Conservation (phyloP, 306 rosid species). For the Pterocarpus santalinus region DNA sequence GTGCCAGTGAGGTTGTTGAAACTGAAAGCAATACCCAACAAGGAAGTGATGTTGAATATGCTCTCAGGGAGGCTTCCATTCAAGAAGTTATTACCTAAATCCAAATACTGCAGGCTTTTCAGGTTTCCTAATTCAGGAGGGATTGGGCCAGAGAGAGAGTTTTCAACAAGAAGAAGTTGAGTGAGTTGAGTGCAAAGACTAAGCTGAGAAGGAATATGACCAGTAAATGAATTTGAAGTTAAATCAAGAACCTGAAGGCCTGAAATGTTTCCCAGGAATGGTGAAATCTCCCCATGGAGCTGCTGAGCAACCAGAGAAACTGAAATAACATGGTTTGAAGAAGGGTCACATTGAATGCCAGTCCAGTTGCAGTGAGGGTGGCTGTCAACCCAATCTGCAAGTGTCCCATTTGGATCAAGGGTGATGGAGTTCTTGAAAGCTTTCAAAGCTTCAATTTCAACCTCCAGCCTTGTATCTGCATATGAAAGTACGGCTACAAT, state of each 20-base stretch:
- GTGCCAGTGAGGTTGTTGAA: constrained; percentile 70
- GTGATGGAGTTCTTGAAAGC: constrained; percentile 69
- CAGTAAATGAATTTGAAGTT: constrained; percentile 70
- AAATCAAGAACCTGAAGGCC: constrained; percentile 84
- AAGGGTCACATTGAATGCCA: constrained; percentile 70
- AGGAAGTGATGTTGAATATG: constrained; percentile 70
- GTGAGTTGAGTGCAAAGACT: constrained; percentile 72
- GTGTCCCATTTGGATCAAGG: constrained; percentile 61
- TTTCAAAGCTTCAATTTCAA: constrained; percentile 73
- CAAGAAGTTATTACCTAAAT: constrained; percentile 60
- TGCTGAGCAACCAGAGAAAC: constrained; percentile 59
- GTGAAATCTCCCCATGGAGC: constrained; percentile 78
- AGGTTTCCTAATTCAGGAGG: constrained; percentile 73
- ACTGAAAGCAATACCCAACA: constrained; percentile 58
- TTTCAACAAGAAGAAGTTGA: constrained; percentile 54
- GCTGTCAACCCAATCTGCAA: constrained; percentile 65
- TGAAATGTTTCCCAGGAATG: constrained; percentile 81
- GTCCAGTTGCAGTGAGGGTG: constrained; percentile 79
- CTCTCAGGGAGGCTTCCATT: constrained; percentile 79
- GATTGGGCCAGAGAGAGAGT: constrained; percentile 70
- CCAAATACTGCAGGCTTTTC: constrained; percentile 55
- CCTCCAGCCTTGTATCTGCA: constrained; percentile 55
- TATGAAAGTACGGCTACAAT: constrained; percentile 39
- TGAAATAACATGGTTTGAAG: constrained; percentile 61
- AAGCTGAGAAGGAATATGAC: constrained; percentile 69